phyloP scores from a whole-genome alignment of 1,284 basidiomycete genomes.

The Hypsizygus ulmarius region DNA sequence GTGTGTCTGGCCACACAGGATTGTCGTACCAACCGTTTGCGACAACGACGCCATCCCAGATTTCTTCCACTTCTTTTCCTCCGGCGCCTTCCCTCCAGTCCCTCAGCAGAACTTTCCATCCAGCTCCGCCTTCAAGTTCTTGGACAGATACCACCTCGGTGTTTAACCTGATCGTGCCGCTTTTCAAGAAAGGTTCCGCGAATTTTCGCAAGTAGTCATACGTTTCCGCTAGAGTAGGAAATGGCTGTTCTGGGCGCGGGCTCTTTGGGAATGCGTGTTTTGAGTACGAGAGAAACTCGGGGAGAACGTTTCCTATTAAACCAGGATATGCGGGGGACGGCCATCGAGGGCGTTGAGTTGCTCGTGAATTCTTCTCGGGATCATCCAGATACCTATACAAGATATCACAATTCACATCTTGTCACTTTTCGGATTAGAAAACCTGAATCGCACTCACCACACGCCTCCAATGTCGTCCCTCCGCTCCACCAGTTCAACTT shows the following conservation, averaged over 20 bases:
- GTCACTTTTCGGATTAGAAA: constrained; percentile 4
- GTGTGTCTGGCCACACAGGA: constrained; percentile 39
- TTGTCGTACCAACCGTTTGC: constrained; percentile 45
- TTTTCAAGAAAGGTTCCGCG: constrained; percentile 32
- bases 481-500: constrained; percentile 42
- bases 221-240: constrained; percentile 43
- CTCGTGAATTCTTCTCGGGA: neutral
- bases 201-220: constrained; percentile 39
- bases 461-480: constrained; percentile 45
- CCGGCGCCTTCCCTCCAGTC: neutral
- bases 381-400: constrained; percentile 30
- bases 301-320: constrained; percentile 48
- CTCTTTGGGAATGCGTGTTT: constrained; percentile 33
- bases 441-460: constrained; percentile 32
- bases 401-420: neutral
- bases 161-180: constrained; percentile 36
- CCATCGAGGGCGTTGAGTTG: constrained; percentile 31
- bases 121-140: constrained; percentile 23
- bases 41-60: constrained; percentile 46
- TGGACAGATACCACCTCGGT: constrained; percentile 38
- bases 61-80: constrained; percentile 27
- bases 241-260: constrained; percentile 35
- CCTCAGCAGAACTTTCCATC: neutral
- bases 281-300: constrained; percentile 45
- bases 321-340: constrained; percentile 44